A percentile compares a stretch with the other conserved stretches of the same genome.
Evolutionary conservation across 2,329 filamentous ascomycete genomes (phyloP).

Genomic region (Colletotrichum phormii): DNA sequence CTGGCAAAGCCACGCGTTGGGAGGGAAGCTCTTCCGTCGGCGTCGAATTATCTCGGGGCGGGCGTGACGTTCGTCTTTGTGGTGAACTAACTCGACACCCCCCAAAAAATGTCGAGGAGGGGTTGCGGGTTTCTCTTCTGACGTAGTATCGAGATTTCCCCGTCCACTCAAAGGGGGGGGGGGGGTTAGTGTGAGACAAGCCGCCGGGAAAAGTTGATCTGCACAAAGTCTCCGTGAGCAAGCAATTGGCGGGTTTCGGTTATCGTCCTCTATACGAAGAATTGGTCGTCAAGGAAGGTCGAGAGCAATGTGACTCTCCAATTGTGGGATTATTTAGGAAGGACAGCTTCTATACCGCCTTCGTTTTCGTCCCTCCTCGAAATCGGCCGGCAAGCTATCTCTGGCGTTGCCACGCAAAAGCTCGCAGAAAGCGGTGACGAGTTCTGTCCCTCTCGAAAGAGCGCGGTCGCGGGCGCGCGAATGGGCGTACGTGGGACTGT

Average conservation of each 20-base stretch:
- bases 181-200: conserved; percentile 21
- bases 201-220: neutral
- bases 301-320: neutral
- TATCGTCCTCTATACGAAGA: neutral
- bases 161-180: conserved; percentile 15
- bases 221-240: neutral
- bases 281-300: neutral
- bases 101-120: conserved; percentile 21
- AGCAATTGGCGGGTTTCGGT: neutral
- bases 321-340: neutral
- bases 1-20: conserved; percentile 1
- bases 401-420: neutral
- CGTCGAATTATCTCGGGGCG: neutral
- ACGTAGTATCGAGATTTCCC: conserved; percentile 24
- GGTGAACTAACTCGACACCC: neutral
- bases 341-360: neutral
- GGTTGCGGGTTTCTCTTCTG: conserved; percentile 20
- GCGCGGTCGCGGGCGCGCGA: conserved; percentile 11
- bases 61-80: neutral
- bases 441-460: neutral
- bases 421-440: conserved; percentile 22
- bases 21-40: neutral
- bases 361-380: neutral
- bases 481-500: neutral
- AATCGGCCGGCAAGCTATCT: neutral